Base-by-base conservation (phyloP, 202 grass and related monocot species). In the Thinopyrum obtusiflorum region DNA sequence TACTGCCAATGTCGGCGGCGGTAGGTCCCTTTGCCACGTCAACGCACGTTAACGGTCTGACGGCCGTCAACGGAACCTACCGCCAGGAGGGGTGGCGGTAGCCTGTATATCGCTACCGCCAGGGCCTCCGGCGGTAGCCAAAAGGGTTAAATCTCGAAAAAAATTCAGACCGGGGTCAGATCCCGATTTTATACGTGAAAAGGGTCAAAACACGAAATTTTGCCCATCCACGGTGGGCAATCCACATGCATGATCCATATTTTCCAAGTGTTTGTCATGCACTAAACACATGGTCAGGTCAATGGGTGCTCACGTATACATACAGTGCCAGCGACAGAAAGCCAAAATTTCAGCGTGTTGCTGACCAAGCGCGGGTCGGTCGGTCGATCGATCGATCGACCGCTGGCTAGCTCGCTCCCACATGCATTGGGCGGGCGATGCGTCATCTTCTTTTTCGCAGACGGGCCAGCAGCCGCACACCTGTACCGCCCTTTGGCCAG, bases 211-310 rank as follows among this genome's bases (percentile, higher is more conserved):
- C 32, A 33, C 32, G 32, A 33, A 33, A 33, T 33, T 33, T 33
- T 33, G 32, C 32, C 32, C n/a, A n/a, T n/a, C n/a, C n/a, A n/a
- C n/a, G n/a, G n/a, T 12, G 33, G 66, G 11, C 33, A 23, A 39
- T 21, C 32, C 32, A 69, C 32, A 39, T 21, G 11, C 32, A 73
- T 73, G 36, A 72, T 72, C 37, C 21, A 44, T 44, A 72, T 72
- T 39, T 70, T 23, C 67, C 1, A 20, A 4, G 33, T 70, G 18
- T 37, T 69, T 69, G 8, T 23, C 20, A n/a, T 70, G 33, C 67
- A 63, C 13, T 7, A 65, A 65, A 73, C 69, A 73, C 69, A 73
- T 73, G 70, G 70, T 8, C 69, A 73, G 70, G 70, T 8, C 69
- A 73, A 73, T 73, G 24, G 14, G 69, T 4, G 25, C 23, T 73